Evolutionary conservation across 305 asterid genomes (phyloP), one percentile per base, ranked within the genome.

Genomic region (Solanum aculeatissimum): DNA sequence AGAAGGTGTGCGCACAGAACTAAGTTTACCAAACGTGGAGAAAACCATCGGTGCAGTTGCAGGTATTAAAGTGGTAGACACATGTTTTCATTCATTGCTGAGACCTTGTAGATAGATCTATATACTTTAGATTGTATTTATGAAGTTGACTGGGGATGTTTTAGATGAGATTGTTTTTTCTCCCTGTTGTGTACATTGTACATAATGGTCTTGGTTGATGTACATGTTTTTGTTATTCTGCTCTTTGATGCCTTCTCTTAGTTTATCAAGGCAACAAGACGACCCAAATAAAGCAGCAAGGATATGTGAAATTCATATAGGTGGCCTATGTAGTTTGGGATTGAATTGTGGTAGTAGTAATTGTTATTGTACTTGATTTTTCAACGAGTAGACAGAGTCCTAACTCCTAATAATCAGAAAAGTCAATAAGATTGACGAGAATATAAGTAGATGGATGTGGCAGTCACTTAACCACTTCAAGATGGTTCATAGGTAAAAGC

Each of bases 1-100:
- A 87, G 98, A 97, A 93, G 99, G 99, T 85, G 99, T 97, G 42
- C 98, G 99, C 68, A 95, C 98, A 54, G 98, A 92, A 88, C 92
- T 93, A 85, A 95, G 97, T 89, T 91, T 97, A 83, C 99, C 99
- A 83, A 93, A 92, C 89, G 97, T 97, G 84, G 98, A 91, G 87
- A 97, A 91, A 91, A 95, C 98, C 72, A 93, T 97, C 74, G 98
- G 98, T 68, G 97, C 98, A 79, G 97, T 94, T 91, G 85, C 92
- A 91, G 99, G 99, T 95, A 92, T 66, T 66, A 82, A 84, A 84
- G 72, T 47, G 60, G 86, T 66, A 66, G 35, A 55, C 54, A 29
- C 80, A 58, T 84, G 43, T 32, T 72, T 82, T 25, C 16, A 12
- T 78, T 40, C 63, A 66, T 65, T 27, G 71, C 49, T 66, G 51